Base-by-base conservation (phyloP, 768 basidiomycete species). In the Sporobolomyces roseus region DNA sequence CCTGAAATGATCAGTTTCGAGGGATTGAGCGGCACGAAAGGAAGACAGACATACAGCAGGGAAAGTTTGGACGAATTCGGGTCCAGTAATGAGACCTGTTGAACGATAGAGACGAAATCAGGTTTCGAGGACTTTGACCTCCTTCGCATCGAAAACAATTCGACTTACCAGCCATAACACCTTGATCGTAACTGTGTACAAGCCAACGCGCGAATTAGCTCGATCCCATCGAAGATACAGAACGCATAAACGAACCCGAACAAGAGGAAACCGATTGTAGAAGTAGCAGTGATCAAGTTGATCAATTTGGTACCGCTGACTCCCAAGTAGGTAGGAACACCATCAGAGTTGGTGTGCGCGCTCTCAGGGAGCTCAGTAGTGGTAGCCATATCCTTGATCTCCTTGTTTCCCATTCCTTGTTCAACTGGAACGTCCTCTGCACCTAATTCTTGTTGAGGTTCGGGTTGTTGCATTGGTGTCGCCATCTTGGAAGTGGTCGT, bases 171-270 rank as follows among this genome's bases (percentile, higher is more conserved):
- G 83, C 84, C 86, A 87, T 86, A 36, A 87, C 86, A 49, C 86
- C 86, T 75, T 87, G 87, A 73, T 87, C 86, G 77, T 86, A 87
- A 81, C 87, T 86, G 67, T 86, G 86, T 85, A 21, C 7, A 21
- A 10, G 51, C 10, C 8, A 7, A 23, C 45, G 21, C 3, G 32
- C 10, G 9, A 41, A 41, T 9, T 41, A 9, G 38, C 17, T 41
- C 38, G 38, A 41, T 41, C 17, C 17, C 38, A 41, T 41, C 38
- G 9, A 9, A n/a, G n/a, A n/a, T n/a, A n/a, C n/a, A n/a, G n/a
- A n/a, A n/a, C n/a, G n/a, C n/a, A n/a, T 16, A 17, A 32, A 54
- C 63, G 6, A 3, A 56, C 45, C 54, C 48, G 38, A 65, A 59
- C 8, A 51, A 36, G 5, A 65, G 35, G 48, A 58, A 58, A 21